A percentile compares a stretch with the other conserved stretches of the same genome.
phyloP scores from a whole-genome alignment of 2,329 filamentous ascomycete species.

The Lasiodiplodia sp. region DNA sequence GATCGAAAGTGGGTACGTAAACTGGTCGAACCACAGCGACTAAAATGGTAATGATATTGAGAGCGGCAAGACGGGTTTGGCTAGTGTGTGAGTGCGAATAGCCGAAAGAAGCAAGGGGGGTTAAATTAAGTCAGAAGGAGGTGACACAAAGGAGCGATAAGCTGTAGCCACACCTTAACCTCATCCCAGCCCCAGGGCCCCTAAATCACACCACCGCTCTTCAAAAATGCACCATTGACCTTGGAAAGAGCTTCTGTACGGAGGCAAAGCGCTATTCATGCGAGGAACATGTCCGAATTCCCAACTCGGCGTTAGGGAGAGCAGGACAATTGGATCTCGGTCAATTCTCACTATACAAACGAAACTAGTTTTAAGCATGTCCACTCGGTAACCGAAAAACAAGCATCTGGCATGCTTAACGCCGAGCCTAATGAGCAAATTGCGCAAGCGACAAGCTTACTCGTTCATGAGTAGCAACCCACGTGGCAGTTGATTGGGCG shows the following conservation, averaged over 20 bases:
- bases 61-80: conserved; percentile 29
- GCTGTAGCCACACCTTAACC: neutral
- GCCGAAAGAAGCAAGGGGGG: neutral
- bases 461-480: neutral
- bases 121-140: neutral
- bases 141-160: neutral
- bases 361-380: neutral
- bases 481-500: neutral
- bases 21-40: too few relatives aligned
- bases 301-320: neutral
- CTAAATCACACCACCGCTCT: neutral
- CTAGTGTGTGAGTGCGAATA: neutral
- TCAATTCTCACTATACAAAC: neutral
- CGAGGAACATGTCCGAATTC: neutral
- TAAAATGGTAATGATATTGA: neutral
- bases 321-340: neutral
- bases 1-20: too few relatives aligned
- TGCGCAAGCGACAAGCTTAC: neutral
- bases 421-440: neutral
- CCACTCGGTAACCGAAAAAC: neutral
- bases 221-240: neutral
- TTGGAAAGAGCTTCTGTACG: neutral
- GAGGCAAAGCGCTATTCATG: neutral
- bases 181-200: neutral
- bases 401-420: neutral